Conservation (phyloP, 305 asterid species). For the Fraxinus platypoda region DNA sequence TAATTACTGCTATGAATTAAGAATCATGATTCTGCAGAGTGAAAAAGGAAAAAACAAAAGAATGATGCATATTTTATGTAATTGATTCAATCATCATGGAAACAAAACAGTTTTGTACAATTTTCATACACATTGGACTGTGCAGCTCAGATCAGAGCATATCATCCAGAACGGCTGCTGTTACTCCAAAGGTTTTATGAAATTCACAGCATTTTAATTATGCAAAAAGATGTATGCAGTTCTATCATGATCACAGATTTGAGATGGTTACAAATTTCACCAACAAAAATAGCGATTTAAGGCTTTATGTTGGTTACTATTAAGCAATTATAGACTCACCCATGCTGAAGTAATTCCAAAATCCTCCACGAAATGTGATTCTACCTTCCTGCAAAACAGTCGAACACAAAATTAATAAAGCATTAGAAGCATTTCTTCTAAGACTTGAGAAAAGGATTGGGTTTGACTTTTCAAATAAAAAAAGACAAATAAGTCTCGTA, state of each 20-base stretch:
- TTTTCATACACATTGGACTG: not conserved
- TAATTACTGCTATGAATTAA: not conserved
- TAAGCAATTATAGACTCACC: conserved; percentile 42
- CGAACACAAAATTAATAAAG: conserved; percentile 19
- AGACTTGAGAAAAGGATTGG: not conserved
- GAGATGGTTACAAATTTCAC: not conserved
- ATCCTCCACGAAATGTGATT: conserved; percentile 86
- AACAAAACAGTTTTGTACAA: not conserved
- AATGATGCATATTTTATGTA: not conserved
- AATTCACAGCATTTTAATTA: not conserved
- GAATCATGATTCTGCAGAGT: not conserved
- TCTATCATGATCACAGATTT: not conserved
- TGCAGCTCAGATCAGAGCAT: not conserved
- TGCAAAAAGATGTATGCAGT: not conserved
- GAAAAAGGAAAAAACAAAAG: not conserved
- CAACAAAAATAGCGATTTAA: not conserved
- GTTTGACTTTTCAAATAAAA: not conserved
- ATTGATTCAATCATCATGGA: not conserved
- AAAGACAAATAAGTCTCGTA: not conserved
- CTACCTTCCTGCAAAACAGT: conserved; percentile 68
- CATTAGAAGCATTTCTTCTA: conserved; percentile 9
- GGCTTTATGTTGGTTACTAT: not conserved
- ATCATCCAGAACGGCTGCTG: not conserved
- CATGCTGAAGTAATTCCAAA: conserved; percentile 99
- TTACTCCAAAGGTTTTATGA: not conserved